Evolutionary conservation across 768 basidiomycete genomes (phyloP), one percentile per base, ranked within the genome.

Genomic region (Lepiota brunneoincarnata): DNA sequence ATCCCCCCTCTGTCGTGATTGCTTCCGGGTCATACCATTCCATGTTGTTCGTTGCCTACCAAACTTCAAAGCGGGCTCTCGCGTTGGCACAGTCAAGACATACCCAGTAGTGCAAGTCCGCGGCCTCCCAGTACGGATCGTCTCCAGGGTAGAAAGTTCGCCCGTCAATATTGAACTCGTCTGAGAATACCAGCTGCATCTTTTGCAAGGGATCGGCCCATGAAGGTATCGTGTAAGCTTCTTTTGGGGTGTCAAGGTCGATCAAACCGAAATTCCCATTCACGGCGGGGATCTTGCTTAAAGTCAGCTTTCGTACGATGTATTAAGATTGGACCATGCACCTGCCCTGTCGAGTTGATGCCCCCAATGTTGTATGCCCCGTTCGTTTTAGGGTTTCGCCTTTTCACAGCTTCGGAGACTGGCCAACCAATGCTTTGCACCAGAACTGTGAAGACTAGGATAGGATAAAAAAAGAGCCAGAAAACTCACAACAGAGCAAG

Each of bases 11-110:
- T 7, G 94, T 97, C 7, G 83, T 87, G 51, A 92, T 68, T n/a
- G 87, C 85, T 37, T 74, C 81, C 0, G 93, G 93, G 61, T 88
- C 87, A 66, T 95, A 93, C 91, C 91, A 95, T 67, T 96, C 89
- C 62, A 89, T 56, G 63, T 89, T 84, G 48, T 78, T 77, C 10
- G 87, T 84, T 61, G 71, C 63, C 75, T 76, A 10, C 4, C 18
- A 48, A 40, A 26, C n/a, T 42, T 11, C 36, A 38, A 2, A 20
- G 26, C 36, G 23, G n/a, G 36, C 23, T 24, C 42, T 2, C 11
- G 46, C 18, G 26, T 18, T 50, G 21, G 9, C 18, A 26, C 18
- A n/a, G 36, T 15, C 10, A 3, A 6, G 9, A 52, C 62, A 23
- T 52, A 83, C 82, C 87, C 89, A 91, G 62, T 91, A 91, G 63